Base-by-base conservation (phyloP, 2,329 filamentous ascomycete species). In the Chrysosporium keratinophilum region DNA sequence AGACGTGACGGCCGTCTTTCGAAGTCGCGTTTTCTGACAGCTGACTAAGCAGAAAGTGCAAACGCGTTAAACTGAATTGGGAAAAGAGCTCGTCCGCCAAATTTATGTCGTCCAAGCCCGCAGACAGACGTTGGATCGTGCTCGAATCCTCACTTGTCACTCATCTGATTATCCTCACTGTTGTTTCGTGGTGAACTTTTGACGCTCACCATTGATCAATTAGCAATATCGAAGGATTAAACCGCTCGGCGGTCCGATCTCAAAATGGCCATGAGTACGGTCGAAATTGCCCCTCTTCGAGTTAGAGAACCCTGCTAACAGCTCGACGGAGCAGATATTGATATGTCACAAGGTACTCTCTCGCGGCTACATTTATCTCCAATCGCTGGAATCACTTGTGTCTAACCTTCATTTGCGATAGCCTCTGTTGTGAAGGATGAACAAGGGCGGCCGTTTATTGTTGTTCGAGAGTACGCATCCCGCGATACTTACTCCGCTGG, bases 371-470 rank as follows among this genome's bases (percentile, higher is more conserved):
- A 33, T 20, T 12, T 2, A 33, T 19, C 11, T n/a, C 7, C 23
- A 28, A 20, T 31, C 11, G 23, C 33, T n/a, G 11, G 19, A 33
- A 47, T 42, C 5, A 20, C 42, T 35, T 43, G 19, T 15, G 19
- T 57, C 55, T 58, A 54, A 58, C 39, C 20, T 19, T 14, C 31
- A 62, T 50, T 5, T 14, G 3, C 50, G 53, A 63, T 60, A 81
- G 82, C 82, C 65, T 78, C 81, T 71, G 74, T 98, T 72, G 82
- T 96, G 78, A 95, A 95, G 78, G 93, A 98, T 79, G 93, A 98
- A 76, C 84, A 93, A 71, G 93, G 93, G 58, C 83, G 93, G 68
- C 93, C 93, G 39, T 98, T 98, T 73, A 98, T 98, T 69, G 85
- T 98, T 60, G 93, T 98, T 64, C 81, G 93, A 84, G 93, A 98